These are phyloP conservation scores for Coniochaeta sp. DNA, from an alignment of 2,329 filamentous ascomycete genomes.

Conservation along the genomic window DNA sequence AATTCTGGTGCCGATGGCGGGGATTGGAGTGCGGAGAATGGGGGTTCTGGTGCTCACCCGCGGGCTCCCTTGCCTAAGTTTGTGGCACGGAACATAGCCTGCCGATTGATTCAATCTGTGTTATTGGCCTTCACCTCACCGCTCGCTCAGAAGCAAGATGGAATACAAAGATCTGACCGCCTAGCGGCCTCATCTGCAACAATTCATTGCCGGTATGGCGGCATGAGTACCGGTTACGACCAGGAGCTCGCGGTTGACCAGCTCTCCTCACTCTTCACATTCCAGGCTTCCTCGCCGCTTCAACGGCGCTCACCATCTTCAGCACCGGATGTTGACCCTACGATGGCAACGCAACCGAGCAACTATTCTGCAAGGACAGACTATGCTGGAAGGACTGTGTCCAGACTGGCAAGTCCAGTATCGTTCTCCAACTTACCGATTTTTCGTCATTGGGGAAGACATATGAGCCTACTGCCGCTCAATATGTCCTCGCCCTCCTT, in stretches of 20 bases:
- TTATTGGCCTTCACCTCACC: background rate
- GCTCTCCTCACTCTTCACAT: too few species aligned
- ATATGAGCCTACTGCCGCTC: constrained; percentile 15
- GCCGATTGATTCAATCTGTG: constrained; percentile 7
- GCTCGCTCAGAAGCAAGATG: too few species aligned
- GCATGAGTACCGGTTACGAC: too few species aligned
- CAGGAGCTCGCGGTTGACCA: too few species aligned
- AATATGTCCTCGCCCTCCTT: constrained; percentile 10
- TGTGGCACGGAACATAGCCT: constrained; percentile 11
- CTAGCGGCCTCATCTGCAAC: background rate
- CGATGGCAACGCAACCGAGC: too few species aligned
- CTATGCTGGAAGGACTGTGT: too few species aligned
- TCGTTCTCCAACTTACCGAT: background rate
- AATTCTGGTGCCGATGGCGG: background rate
- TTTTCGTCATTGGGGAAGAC: background rate
- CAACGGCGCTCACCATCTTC: too few species aligned
- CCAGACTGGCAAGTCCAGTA: too few species aligned
- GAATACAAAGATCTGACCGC: background rate
- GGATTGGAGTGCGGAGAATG: constrained; percentile 3
- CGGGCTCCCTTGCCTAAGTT: background rate
- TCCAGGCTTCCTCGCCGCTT: background rate
- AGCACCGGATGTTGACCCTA: too few species aligned
- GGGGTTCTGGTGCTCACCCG: background rate
- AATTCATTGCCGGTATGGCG: too few species aligned
- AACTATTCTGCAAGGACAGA: too few species aligned